Base-by-base conservation (phyloP, 176 grass and related monocot species). In the Oryza meridionalis region DNA sequence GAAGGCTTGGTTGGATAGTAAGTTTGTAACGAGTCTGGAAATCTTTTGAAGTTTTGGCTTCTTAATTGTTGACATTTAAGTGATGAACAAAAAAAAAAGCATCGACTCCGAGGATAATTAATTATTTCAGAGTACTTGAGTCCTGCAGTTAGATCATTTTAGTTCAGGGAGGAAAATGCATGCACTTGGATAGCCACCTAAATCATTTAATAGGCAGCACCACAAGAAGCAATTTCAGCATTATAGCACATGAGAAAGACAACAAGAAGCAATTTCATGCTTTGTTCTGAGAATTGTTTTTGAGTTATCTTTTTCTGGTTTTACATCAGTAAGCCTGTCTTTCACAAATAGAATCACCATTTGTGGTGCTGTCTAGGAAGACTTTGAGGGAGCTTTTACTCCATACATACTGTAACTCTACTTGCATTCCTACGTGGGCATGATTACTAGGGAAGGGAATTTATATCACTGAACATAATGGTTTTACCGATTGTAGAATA, bases 351-450 rank as follows among this genome's bases (percentile, higher is more conserved):
- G 4, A 16, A 37, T 65, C 15, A n/a, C 42, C 42, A 35, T 4
- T 29, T 50, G 26, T 1, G 2, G 33, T 74, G 11, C 43, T 83
- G 27, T 29, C 13, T 50, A 64, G 43, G 19, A 66, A 53, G 17
- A 14, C 10, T 75, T 32, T 26, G 14, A 25, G 24, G 80, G 16
- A 62, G 72, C 37, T 68, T 77, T 53, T 70, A 70, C 78, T 11
- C 46, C 40, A 74, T 65, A 17, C 27, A 49, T 11, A 11, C 27
- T 80, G 11, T 4, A 58, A n/a, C 29, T 35, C 6, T 77, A 24
- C 51, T 59, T 70, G 19, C 19, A 53, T 37, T 68, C 16, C 45
- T 53, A 40, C 14, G 0, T 66, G 70, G 11, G 2, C 29, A 65
- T 83, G 43, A 67, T 76, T 14, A 11, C 24, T 69, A 31, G 19